Conservation (phyloP, 257 asterid genomes). For the Lantana camara region DNA sequence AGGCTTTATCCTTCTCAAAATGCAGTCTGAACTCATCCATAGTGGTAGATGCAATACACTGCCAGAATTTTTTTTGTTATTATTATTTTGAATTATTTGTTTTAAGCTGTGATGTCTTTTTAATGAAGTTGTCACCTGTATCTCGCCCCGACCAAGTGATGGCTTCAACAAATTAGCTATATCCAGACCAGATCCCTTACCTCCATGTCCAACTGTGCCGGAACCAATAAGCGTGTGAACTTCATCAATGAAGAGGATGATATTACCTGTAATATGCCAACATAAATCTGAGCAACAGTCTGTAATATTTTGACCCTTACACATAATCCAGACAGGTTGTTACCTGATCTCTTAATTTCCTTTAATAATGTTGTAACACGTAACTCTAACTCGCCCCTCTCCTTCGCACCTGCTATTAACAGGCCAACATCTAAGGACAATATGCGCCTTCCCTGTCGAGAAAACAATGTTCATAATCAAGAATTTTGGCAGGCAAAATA, state of each 20-base stretch:
- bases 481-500: background rate
- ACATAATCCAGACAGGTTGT: background rate
- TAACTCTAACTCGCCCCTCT: conserved; percentile 1
- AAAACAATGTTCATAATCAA: background rate
- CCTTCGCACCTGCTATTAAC: background rate
- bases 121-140: background rate
- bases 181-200: background rate
- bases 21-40: conserved; percentile 86
- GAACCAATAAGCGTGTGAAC: background rate
- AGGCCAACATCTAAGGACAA: background rate
- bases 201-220: background rate
- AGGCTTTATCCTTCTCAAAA: conserved; percentile 92
- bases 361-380: background rate
- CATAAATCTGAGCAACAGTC: background rate
- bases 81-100: background rate
- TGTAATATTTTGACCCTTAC: background rate
- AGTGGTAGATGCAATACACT: conserved; percentile 98
- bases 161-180: conserved; percentile 3
- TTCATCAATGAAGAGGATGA: background rate
- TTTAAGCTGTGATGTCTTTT: no score
- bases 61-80: conserved; percentile 24
- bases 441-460: background rate
- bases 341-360: background rate
- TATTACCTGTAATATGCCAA: background rate
- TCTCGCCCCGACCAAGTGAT: background rate